A percentile compares a stretch with the other conserved stretches of the same genome.
These are phyloP conservation scores for Serendipita vermifera DNA, from an alignment of 768 basidiomycete genomes.

Conservation along the genomic window DNA sequence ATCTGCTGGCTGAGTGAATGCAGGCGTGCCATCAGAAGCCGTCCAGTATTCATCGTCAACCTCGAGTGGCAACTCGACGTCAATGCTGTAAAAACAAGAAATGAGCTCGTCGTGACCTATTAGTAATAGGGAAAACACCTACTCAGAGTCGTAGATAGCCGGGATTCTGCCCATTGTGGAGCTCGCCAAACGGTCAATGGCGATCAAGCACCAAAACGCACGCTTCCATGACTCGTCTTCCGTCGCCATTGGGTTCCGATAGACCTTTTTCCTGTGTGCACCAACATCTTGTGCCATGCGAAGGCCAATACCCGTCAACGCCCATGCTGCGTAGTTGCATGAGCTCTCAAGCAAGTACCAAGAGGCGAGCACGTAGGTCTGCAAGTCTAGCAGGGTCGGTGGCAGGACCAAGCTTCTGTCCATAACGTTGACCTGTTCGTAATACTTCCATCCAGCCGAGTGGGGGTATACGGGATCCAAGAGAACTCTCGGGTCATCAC, in stretches of 20 bases:
- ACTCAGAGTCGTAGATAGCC: constrained; percentile 66
- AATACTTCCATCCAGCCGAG: constrained; percentile 50
- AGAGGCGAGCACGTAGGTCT: constrained; percentile 42
- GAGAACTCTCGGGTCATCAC: constrained; percentile 46
- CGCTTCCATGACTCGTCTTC: constrained; percentile 71
- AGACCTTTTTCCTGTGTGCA: constrained; percentile 52
- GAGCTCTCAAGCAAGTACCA: constrained; percentile 43
- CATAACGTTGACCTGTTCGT: constrained; percentile 48
- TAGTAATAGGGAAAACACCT: constrained; percentile 21
- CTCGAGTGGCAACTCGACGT: constrained; percentile 57
- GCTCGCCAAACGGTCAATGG: constrained; percentile 24
- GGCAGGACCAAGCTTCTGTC: constrained; percentile 43
- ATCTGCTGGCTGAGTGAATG: constrained; percentile 50
- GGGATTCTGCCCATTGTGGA: constrained; percentile 51
- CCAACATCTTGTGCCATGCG: constrained; percentile 67
- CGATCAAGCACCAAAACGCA: constrained; percentile 47
- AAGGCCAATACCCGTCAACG: constrained; percentile 49
- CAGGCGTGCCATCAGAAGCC: constrained; percentile 37
- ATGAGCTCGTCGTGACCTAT: constrained; percentile 20
- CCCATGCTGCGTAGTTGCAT: constrained; percentile 62
- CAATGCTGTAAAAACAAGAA: constrained; percentile 38
- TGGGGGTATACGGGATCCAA: constrained; percentile 34
- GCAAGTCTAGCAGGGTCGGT: constrained; percentile 55
- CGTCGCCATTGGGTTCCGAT: constrained; percentile 28
- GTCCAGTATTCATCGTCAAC: constrained; percentile 74